Conservation (phyloP, 768 basidiomycete genomes). For the Amanita exitialis region DNA sequence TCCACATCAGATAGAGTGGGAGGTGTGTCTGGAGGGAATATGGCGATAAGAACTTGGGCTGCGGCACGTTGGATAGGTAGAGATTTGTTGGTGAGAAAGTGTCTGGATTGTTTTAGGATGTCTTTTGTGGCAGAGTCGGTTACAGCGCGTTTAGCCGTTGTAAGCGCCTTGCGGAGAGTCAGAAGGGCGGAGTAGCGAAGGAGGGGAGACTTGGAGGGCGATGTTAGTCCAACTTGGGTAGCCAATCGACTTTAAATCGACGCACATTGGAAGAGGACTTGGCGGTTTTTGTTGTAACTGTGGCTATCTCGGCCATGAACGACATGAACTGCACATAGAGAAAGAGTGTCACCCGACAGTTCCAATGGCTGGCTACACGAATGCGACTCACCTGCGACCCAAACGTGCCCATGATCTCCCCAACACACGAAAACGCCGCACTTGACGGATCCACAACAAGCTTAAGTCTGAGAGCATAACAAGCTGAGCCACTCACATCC, state of each 20-base stretch:
- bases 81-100: constrained; percentile 71
- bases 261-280: constrained; percentile 61
- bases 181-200: constrained; percentile 74
- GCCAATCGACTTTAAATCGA: constrained; percentile 4
- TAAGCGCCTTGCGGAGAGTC: constrained; percentile 72
- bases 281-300: constrained; percentile 54
- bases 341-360: background rate
- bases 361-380: background rate
- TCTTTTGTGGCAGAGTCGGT: constrained; percentile 74
- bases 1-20: constrained; percentile 58
- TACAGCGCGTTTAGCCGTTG: constrained; percentile 73
- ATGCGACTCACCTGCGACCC: constrained; percentile 66
- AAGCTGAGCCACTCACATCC: constrained; percentile 41
- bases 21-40: constrained; percentile 7
- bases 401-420: constrained; percentile 78
- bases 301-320: constrained; percentile 78
- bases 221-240: background rate
- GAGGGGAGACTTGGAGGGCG: constrained; percentile 50
- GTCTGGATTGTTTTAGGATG: constrained; percentile 73
- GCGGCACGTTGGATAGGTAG: constrained; percentile 79
- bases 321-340: constrained; percentile 72
- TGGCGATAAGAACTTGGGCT: constrained; percentile 44
- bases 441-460: constrained; percentile 22
- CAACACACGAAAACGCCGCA: constrained; percentile 78
- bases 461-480: background rate